These are phyloP conservation scores for Picochlorum sp. DNA, from an alignment of 139 green algal genomes.

Conservation along the genomic window DNA sequence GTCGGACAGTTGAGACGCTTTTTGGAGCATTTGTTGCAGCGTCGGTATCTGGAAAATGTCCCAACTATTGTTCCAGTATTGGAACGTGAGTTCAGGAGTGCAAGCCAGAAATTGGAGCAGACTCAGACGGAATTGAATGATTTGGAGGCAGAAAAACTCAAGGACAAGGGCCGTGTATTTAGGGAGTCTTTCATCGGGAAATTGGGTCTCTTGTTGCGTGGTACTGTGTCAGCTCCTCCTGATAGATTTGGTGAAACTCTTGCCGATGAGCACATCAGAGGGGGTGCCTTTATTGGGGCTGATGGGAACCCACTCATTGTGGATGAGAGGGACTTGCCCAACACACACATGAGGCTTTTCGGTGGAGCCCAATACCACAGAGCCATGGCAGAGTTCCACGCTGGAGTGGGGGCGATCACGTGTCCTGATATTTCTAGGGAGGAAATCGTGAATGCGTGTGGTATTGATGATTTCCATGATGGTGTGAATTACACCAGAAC, in stretches of 20 bases:
- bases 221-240: conserved; percentile 65
- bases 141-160: conserved; percentile 57
- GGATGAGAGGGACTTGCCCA: conserved; percentile 49
- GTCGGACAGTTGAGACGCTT: conserved; percentile 78
- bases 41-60: conserved; percentile 85
- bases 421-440: conserved; percentile 74
- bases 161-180: conserved; percentile 68
- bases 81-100: conserved; percentile 73
- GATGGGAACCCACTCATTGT: conserved; percentile 47
- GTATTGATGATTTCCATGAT: conserved; percentile 91
- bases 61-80: conserved; percentile 84
- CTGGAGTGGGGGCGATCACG: conserved; percentile 47
- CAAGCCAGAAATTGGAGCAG: conserved; percentile 37
- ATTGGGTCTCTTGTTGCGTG: conserved; percentile 68
- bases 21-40: conserved; percentile 85
- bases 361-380: conserved; percentile 93
- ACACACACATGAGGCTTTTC: conserved; percentile 88
- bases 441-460: conserved; percentile 93
- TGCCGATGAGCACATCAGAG: conserved; percentile 81
- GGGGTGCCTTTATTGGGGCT: conserved; percentile 66
- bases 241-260: conserved; percentile 92
- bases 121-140: conserved; percentile 53
- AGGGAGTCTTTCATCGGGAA: conserved; percentile 75
- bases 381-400: conserved; percentile 81
- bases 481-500: conserved; percentile 93